A percentile compares a stretch with the other conserved stretches of the same genome.
Conservation (phyloP, 2,329 filamentous ascomycete species). For the Fonsecaea erecta region DNA sequence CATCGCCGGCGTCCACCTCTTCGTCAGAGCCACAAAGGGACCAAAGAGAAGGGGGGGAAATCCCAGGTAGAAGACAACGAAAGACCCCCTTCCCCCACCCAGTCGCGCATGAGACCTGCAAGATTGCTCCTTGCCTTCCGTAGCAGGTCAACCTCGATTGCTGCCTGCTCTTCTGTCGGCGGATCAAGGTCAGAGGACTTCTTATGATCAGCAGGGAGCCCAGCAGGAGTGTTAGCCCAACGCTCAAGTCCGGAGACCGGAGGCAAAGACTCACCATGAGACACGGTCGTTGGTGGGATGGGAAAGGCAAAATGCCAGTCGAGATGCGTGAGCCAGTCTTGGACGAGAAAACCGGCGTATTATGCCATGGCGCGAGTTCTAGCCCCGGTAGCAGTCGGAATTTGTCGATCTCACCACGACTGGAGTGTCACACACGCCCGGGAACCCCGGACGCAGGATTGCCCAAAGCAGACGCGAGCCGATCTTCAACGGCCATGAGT, state of each 20-base stretch:
- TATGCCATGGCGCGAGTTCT: slow-evolving; percentile 54
- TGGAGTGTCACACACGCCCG: slow-evolving; percentile 65
- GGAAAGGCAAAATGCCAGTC: slow-evolving; percentile 90
- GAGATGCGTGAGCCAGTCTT: slow-evolving; percentile 62
- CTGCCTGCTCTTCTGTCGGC: slow-evolving; percentile 46
- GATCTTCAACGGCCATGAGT: too few relatives aligned
- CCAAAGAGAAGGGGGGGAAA: too few relatives aligned
- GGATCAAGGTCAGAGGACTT: slow-evolving; percentile 46
- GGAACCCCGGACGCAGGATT: slow-evolving; percentile 58
- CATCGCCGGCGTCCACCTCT: neutral
- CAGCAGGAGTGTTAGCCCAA: slow-evolving; percentile 51
- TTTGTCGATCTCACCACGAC: slow-evolving; percentile 63
- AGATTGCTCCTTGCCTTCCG: slow-evolving; percentile 58
- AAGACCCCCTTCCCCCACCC: too few relatives aligned
- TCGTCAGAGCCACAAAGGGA: too few relatives aligned
- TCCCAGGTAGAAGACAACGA: too few relatives aligned
- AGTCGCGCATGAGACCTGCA: too few relatives aligned
- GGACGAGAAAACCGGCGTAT: slow-evolving; percentile 67
- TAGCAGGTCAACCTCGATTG: slow-evolving; percentile 53
- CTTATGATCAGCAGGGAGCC: slow-evolving; percentile 45
- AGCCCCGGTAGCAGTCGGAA: slow-evolving; percentile 61
- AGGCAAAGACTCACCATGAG: slow-evolving; percentile 61
- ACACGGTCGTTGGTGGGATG: slow-evolving; percentile 62
- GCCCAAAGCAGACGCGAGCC: too few relatives aligned
- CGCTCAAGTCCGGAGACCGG: slow-evolving; percentile 64